Evolutionary conservation across 1,139 yeast genomes (phyloP).

Genomic region (Pichia sp.): DNA sequence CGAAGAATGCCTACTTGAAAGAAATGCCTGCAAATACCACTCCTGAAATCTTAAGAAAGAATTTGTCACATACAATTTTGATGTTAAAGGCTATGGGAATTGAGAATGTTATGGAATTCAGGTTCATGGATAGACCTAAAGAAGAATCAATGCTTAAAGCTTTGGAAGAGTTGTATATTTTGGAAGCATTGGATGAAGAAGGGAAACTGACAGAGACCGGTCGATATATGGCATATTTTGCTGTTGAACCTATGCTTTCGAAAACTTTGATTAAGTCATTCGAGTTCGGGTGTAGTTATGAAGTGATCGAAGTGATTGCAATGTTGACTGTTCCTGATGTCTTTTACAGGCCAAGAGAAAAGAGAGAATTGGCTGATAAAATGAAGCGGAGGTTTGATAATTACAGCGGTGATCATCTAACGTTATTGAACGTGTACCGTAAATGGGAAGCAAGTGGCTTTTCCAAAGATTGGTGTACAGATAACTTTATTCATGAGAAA

Average conservation of each 20-base stretch:
- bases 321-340: slow-evolving; percentile 89
- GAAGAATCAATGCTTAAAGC: slow-evolving; percentile 71
- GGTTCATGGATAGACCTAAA: slow-evolving; percentile 95
- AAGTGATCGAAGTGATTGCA: slow-evolving; percentile 77
- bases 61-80: slow-evolving; percentile 75
- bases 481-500: slow-evolving; percentile 77
- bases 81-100: slow-evolving; percentile 96
- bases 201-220: slow-evolving; percentile 77
- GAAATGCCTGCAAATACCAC: slow-evolving; percentile 84
- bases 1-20: slow-evolving; percentile 57
- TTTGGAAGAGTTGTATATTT: slow-evolving; percentile 73
- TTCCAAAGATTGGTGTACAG: slow-evolving; percentile 73
- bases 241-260: slow-evolving; percentile 91
- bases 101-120: slow-evolving; percentile 70
- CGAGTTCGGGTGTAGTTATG: slow-evolving; percentile 74
- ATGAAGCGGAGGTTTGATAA: slow-evolving; percentile 77
- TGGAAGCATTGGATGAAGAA: slow-evolving; percentile 76
- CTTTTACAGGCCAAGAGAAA: slow-evolving; percentile 79
- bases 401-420: slow-evolving; percentile 91
- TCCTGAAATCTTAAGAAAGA: slow-evolving; percentile 93
- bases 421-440: slow-evolving; percentile 73
- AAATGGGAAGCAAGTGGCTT: slow-evolving; percentile 66
- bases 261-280: slow-evolving; percentile 74
- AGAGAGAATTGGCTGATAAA: slow-evolving; percentile 69
- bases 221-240: slow-evolving; percentile 82